Percentiles rank a stretch among this genome's conserved stretches.
These are phyloP conservation scores for Tulasnella calospora DNA, from an alignment of 768 basidiomycete genomes.

Conservation along the genomic window DNA sequence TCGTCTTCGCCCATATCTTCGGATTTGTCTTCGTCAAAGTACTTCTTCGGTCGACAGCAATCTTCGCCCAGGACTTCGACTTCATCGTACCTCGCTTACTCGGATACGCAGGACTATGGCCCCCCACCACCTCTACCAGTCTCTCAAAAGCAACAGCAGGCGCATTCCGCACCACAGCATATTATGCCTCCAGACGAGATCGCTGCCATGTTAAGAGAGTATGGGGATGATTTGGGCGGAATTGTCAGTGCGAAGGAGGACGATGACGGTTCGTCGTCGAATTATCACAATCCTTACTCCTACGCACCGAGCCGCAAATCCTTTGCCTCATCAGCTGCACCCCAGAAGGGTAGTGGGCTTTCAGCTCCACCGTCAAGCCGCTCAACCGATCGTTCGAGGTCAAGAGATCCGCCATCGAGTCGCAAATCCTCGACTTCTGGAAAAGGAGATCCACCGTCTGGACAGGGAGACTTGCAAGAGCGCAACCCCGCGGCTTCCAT, in stretches of 20 bases:
- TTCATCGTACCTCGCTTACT: conserved; percentile 4
- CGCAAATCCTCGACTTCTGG: conserved; percentile 1
- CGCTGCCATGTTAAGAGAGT: neutral
- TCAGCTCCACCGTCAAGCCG: neutral
- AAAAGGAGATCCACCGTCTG: neutral
- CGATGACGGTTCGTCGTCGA: neutral
- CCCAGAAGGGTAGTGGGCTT: neutral
- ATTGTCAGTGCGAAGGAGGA: neutral
- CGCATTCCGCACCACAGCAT: neutral
- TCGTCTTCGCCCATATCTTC: conserved; percentile 23
- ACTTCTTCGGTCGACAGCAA: conserved; percentile 10
- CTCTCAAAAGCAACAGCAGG: conserved; percentile 1
- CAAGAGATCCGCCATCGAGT: neutral
- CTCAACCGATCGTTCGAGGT: neutral
- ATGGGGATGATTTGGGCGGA: conserved; percentile 3
- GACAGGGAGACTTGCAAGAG: neutral
- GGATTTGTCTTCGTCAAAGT: conserved; percentile 14
- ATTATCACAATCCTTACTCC: neutral
- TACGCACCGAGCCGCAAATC: neutral
- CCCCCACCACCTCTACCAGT: neutral
- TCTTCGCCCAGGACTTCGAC: conserved; percentile 7
- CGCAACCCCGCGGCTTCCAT: neutral
- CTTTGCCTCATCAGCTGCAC: neutral
- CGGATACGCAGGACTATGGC: neutral
- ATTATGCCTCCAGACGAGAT: conserved; percentile 14